Percentiles rank a stretch among this genome's conserved stretches.
These are phyloP conservation scores for Leptodermis oblonga DNA, from an alignment of 257 asterid species.

Conservation along the genomic window DNA sequence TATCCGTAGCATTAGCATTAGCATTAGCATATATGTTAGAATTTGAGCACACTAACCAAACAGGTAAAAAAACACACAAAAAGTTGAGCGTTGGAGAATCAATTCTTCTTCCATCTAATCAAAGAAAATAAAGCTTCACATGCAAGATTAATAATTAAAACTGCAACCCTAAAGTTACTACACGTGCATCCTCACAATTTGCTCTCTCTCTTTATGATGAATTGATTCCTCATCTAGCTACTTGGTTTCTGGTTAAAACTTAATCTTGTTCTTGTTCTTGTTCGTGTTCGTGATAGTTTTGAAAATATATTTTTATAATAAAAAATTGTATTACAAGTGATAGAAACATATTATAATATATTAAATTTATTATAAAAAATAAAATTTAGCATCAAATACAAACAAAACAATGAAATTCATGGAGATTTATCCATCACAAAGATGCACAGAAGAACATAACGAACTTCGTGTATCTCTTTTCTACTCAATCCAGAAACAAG, in stretches of 20 bases:
- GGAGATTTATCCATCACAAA: background rate
- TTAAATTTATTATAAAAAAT: too few relatives aligned
- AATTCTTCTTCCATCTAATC: slow-evolving; percentile 8
- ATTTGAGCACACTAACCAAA: slow-evolving; percentile 4
- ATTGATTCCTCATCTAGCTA: too few relatives aligned
- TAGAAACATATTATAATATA: too few relatives aligned
- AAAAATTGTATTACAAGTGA: too few relatives aligned
- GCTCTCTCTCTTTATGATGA: slow-evolving; percentile 7
- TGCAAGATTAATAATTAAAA: slow-evolving; percentile 11
- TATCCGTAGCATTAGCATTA: slow-evolving; percentile 6
- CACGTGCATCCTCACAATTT: slow-evolving; percentile 6
- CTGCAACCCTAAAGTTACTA: slow-evolving; percentile 9
- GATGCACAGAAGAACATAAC: background rate
- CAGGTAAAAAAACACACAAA: background rate
- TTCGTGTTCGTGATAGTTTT: too few relatives aligned
- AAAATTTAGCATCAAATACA: too few relatives aligned
- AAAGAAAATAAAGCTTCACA: slow-evolving; percentile 1
- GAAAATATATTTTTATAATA: too few relatives aligned
- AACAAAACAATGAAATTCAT: too few relatives aligned
- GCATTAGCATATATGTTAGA: background rate
- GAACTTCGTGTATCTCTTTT: slow-evolving; percentile 1
- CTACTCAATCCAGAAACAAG: slow-evolving; percentile 4
- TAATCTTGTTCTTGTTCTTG: too few relatives aligned
- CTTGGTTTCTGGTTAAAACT: too few relatives aligned
- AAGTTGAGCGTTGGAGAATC: slow-evolving; percentile 23